phyloP scores from a whole-genome alignment of 306 rosid species.

The Hippophae tibetana region DNA sequence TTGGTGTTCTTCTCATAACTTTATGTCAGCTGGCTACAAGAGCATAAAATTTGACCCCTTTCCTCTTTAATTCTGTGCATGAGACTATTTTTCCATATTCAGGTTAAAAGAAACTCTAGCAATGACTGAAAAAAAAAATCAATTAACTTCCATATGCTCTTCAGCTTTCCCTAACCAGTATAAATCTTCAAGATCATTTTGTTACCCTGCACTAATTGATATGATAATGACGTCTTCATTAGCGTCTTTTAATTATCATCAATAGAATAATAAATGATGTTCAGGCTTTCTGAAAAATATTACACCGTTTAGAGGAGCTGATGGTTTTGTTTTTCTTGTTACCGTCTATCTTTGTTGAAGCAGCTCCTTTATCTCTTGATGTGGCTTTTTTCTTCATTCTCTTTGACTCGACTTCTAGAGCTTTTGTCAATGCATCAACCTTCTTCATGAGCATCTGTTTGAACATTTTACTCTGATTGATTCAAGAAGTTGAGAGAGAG shows the following conservation, averaged over 20 bases:
- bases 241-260: too few species aligned
- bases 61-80: slow-evolving; percentile 20
- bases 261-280: background rate
- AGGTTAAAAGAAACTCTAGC: slow-evolving; percentile 23
- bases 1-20: slow-evolving; percentile 9
- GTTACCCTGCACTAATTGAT: slow-evolving; percentile 45
- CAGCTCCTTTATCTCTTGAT: slow-evolving; percentile 70
- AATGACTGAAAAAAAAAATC: slow-evolving; percentile 7
- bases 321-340: slow-evolving; percentile 38
- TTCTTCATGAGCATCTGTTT: slow-evolving; percentile 64
- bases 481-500: slow-evolving; percentile 9
- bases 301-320: slow-evolving; percentile 45
- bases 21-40: slow-evolving; percentile 32
- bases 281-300: slow-evolving; percentile 5
- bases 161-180: slow-evolving; percentile 22
- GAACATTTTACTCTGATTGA: background rate
- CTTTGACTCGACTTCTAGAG: slow-evolving; percentile 80
- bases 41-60: slow-evolving; percentile 10
- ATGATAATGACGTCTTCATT: background rate
- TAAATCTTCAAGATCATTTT: slow-evolving; percentile 30
- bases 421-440: slow-evolving; percentile 70
- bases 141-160: slow-evolving; percentile 8
- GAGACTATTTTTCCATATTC: too few species aligned
- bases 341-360: slow-evolving; percentile 40
- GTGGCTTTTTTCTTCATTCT: slow-evolving; percentile 79